Percentiles rank a stretch among this genome's conserved stretches.
These are phyloP conservation scores for Suzukiozyma palmioleophila DNA, from an alignment of 1,139 yeast genomes.

Conservation along the genomic window DNA sequence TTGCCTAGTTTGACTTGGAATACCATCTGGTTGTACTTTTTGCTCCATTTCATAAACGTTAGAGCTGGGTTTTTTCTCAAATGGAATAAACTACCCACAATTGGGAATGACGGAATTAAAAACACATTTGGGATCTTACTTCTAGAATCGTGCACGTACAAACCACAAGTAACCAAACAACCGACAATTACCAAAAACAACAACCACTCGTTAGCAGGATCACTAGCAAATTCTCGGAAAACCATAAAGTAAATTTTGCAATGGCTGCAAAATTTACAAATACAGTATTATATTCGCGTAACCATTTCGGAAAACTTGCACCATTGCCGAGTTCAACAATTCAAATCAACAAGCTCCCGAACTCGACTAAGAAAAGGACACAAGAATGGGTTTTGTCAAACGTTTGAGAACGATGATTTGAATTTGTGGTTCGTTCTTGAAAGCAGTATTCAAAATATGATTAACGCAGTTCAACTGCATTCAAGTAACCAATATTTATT, in stretches of 20 bases:
- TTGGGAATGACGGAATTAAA: slow-evolving; percentile 44
- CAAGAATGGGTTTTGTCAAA: too few species aligned
- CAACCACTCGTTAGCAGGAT: neutral
- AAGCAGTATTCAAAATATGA: too few species aligned
- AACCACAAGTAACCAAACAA: too few species aligned
- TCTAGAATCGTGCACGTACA: neutral
- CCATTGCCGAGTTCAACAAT: neutral
- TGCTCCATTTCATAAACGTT: slow-evolving; percentile 46
- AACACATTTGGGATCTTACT: slow-evolving; percentile 19
- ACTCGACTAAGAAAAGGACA: too few species aligned
- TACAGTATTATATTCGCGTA: neutral
- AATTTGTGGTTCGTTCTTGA: too few species aligned
- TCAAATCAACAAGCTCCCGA: too few species aligned
- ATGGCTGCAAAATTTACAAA: slow-evolving; percentile 3
- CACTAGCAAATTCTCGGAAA: neutral
- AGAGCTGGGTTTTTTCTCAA: slow-evolving; percentile 49
- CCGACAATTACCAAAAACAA: neutral
- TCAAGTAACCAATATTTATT: too few species aligned
- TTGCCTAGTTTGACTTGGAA: slow-evolving; percentile 64
- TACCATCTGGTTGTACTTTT: slow-evolving; percentile 37
- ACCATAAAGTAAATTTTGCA: neutral
- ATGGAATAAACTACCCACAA: slow-evolving; percentile 51
- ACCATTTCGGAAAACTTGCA: too few species aligned
- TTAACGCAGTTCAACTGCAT: too few species aligned
- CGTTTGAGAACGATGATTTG: too few species aligned